A percentile compares a stretch with the other conserved stretches of the same genome.
Evolutionary conservation across 2,329 filamentous ascomycete species (phyloP).

Genomic region (Falciphora oryzae): DNA sequence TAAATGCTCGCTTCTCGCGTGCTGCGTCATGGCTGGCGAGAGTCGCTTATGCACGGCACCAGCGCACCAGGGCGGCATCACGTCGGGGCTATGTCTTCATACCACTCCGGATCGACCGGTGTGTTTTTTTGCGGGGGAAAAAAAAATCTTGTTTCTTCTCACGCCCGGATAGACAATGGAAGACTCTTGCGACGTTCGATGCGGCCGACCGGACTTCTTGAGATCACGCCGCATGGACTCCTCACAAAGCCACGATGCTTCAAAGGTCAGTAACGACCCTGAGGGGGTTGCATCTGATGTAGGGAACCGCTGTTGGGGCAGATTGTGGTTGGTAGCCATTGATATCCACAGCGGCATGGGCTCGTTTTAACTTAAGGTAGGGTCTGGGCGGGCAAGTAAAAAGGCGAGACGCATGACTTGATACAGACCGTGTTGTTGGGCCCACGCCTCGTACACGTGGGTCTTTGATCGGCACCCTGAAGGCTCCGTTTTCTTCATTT

Average conservation of each 20-base stretch:
- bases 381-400: not conserved
- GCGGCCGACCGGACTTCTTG: not conserved
- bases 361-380: too few relatives aligned
- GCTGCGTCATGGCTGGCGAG: too few relatives aligned
- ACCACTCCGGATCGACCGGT: not conserved
- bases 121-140: not conserved
- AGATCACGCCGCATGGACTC: not conserved
- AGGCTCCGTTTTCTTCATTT: not conserved
- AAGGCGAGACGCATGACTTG: not conserved
- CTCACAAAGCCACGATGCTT: not conserved
- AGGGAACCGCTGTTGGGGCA: not conserved
- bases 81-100: not conserved
- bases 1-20: slow-evolving; percentile 38
- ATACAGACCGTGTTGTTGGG: not conserved
- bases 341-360: not conserved
- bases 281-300: not conserved
- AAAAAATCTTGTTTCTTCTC: not conserved
- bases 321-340: not conserved
- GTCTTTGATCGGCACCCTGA: not conserved
- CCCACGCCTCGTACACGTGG: not conserved
- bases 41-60: not conserved
- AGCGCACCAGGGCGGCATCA: not conserved
- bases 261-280: not conserved
- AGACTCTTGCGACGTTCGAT: not conserved
- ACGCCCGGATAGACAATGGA: not conserved